Base-by-base conservation (phyloP, 148 eudicot genomes). In the Fagopyrum homotropicum region DNA sequence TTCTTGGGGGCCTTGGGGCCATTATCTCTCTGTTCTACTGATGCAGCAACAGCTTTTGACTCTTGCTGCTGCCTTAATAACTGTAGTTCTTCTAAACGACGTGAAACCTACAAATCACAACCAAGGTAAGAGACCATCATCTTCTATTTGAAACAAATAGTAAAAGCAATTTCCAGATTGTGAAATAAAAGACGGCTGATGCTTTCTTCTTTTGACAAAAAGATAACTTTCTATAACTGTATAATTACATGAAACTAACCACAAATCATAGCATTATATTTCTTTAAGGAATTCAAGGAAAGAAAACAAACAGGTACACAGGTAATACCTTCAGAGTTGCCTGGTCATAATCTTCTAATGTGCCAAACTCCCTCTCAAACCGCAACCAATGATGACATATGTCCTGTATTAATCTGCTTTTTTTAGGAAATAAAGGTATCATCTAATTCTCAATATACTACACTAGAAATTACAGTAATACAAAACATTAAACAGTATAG, bases 341-440 rank as follows among this genome's bases (percentile, higher is more conserved):
- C 80, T 83, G 81, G 78, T 91, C 97, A 85, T 86, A 86, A 74
- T 90, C 92, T 73, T 92, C 97, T 78, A 94, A 81, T 9, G 85
- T 84, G 72, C 98, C 98, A 79, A 77, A 85, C 76, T 92, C 90
- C 81, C 98, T 84, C 88, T 94, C 98, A 81, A 91, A 94, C 75
- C 92, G 87, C 75, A 94, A 72, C 98, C 97, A 91, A n/a, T 86
- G 87, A 77, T 87, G 85, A 84, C 98, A 94, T 75, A 94, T 89
- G 79, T 91, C 98, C 98, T 91, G 87, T 73, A 87, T 77, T 81
- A 81, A 72, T 77, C 78, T 77, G 81, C 78, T 85, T 79, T 66
- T 60, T 78, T 87, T 82, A 80, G 85, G 66, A 84, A 81, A 77
- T 72, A 78, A 79, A 73, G 73, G 60, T 47, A 80, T 76, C 72